Evolutionary conservation across 306 rosid genomes (phyloP), one percentile per base, ranked within the genome.

Genomic region (Comarum palustre): DNA sequence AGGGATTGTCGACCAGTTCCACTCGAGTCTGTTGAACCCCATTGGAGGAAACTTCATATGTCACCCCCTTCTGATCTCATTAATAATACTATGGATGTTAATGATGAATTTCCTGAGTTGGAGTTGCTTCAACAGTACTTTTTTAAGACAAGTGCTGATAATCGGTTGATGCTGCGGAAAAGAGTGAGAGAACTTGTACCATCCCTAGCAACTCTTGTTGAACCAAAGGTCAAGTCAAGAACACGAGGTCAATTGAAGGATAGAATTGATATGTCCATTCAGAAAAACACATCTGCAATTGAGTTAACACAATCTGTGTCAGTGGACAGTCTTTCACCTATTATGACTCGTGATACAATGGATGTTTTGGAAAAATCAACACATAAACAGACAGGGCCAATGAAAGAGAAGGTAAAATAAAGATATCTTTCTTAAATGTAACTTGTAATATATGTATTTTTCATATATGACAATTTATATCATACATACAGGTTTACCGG

Each of bases 41-140:
- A 69, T 69, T 69, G 73, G 73, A 20, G 4, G 20, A 69, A 69
- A 69, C 61, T 69, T 50, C 31, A 50, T 50, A 32, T 69, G 38
- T 58, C 57, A 14, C 62, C 73, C 38, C 20, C 73, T 60, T 29
- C 66, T 20, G 25, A 38, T 50, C 55, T n/a, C 20, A 8, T 36
- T 32, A 57, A 50, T 27, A 61, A 32, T 5, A n/a, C 15, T 51
- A 34, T 69, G 46, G 62, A 69, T 34, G 61, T 20, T 41, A 34
- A n/a, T n/a, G n/a, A 69, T 69, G 73, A 50, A 25, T 69, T 69
- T 69, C 73, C 73, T 6, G 73, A 69, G 73, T 69, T 69, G 73
- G 61, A 50, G 62, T 32, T 69, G 73, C 73, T 69, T 69, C 47
- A 69, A 20, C 47, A 51, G 29, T 69, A 32, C 73, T 69, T 69